Percentiles rank a stretch among this genome's conserved stretches.
Evolutionary conservation across 768 basidiomycete species (phyloP).

Genomic region (Boletus coccyginus): DNA sequence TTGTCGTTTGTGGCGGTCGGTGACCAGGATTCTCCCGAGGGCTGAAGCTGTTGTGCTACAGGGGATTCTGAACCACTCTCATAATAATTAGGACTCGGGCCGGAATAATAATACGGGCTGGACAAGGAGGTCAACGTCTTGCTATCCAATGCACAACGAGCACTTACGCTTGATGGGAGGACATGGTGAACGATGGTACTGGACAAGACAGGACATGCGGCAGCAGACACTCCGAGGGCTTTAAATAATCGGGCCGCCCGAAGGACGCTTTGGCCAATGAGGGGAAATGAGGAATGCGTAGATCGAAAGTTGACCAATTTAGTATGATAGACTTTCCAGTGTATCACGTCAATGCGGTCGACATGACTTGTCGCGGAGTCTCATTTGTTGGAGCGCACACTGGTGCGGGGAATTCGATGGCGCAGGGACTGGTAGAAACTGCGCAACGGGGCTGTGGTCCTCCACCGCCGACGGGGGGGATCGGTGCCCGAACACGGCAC

Average conservation of each 20-base stretch:
- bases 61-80: slow-evolving; percentile 2
- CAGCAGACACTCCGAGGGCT: neutral
- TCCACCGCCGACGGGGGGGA: slow-evolving; percentile 14
- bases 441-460: slow-evolving; percentile 20
- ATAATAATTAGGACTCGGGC: neutral
- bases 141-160: neutral
- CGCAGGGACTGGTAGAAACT: slow-evolving; percentile 8
- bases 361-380: slow-evolving; percentile 5
- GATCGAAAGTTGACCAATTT: slow-evolving; percentile 19
- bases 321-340: slow-evolving; percentile 26
- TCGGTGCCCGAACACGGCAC: neutral
- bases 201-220: slow-evolving; percentile 5
- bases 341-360: slow-evolving; percentile 20
- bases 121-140: neutral
- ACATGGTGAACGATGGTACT: slow-evolving; percentile 15
- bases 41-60: neutral
- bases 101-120: slow-evolving; percentile 5
- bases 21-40: slow-evolving; percentile 2
- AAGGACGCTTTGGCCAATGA: slow-evolving; percentile 18
- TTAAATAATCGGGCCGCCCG: slow-evolving; percentile 25
- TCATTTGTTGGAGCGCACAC: neutral
- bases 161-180: slow-evolving; percentile 21
- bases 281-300: slow-evolving; percentile 18
- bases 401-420: slow-evolving; percentile 1
- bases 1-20: neutral